Base-by-base conservation (phyloP, 2,329 filamentous ascomycete species). In the Magnaporthiopsis incrustans region DNA sequence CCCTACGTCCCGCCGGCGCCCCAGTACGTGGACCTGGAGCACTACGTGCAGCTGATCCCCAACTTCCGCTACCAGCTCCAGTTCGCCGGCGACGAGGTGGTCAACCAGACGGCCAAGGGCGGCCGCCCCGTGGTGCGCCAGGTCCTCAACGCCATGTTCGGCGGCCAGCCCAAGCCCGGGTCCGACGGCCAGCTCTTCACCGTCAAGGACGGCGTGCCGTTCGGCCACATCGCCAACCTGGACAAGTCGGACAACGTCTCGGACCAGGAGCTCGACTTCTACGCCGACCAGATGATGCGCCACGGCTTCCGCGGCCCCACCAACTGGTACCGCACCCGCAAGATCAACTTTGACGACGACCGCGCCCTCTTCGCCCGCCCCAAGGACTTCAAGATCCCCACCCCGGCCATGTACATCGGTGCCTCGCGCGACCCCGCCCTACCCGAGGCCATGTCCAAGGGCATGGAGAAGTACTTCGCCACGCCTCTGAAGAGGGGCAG, bases 11-110 rank as follows among this genome's bases (percentile, higher is more conserved):
- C 84, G 3, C 30, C 30, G 30, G 30, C 30, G 30, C 89, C 89
- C 0, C 65, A 67, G 10, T 68, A 78, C 30, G 30, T 30, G 30
- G 4, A 4, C 30, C 30, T 30, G 73, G 63, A 75, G 73, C 90
- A 79, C 71, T 67, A 83, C 22, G 78, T 79, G 58, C 77, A 73
- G 68, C 71, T 80, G 64, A 69, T 90, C 57, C 86, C 88, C 58
- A 89, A 90, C 71, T 94, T 96, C 72, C 81, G 77, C 18, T 99
- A 99, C 76, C 94, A 97, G 79, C 73, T 95, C 59, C 91, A 96
- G 68, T 84, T 97, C 62, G 83, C 82, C 1, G 86, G 87, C 26
- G 85, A 86, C 0, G 86, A 89, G 22, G 77, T 92, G 11, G 86
- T 94, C 71, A 75, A 76, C 62, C 74, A 74, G 18, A 77, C 88